A percentile compares a stretch with the other conserved stretches of the same genome.
Conservation (phyloP, 2,329 filamentous ascomycete genomes). For the Hymenotorrendiella dingleyae region DNA sequence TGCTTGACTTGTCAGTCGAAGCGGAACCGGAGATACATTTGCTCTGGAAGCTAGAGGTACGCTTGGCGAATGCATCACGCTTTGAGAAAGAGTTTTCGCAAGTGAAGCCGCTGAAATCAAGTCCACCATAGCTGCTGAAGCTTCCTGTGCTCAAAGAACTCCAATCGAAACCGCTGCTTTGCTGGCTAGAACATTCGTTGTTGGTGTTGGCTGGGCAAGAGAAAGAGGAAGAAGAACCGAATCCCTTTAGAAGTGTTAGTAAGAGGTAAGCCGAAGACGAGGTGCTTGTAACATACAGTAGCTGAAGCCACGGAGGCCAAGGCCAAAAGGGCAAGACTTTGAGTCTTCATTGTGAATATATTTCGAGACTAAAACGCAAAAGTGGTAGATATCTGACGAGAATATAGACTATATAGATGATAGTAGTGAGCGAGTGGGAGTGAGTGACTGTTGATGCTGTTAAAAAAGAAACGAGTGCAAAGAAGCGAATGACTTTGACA, state of each 20-base stretch:
- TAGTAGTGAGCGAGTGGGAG: conserved; percentile 25
- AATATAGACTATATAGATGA: conserved; percentile 13
- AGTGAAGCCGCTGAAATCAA: conserved; percentile 66
- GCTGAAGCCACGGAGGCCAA: conserved; percentile 42
- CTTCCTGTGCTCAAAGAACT: conserved; percentile 51
- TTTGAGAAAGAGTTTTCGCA: conserved; percentile 58
- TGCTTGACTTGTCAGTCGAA: conserved; percentile 37
- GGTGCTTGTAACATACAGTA: conserved; percentile 22
- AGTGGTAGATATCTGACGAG: conserved; percentile 18
- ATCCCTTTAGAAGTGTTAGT: conserved; percentile 33
- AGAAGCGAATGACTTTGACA: conserved; percentile 41
- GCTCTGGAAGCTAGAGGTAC: conserved; percentile 27
- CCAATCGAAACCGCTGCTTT: conserved; percentile 70
- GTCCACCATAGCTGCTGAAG: conserved; percentile 64
- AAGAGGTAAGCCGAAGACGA: not conserved
- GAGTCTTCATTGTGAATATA: conserved; percentile 36
- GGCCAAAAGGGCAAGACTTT: conserved; percentile 35
- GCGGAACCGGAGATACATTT: conserved; percentile 57
- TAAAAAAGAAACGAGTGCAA: conserved; percentile 34
- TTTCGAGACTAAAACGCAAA: conserved; percentile 13
- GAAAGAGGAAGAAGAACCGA: conserved; percentile 52
- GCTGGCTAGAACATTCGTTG: conserved; percentile 70
- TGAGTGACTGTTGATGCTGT: conserved; percentile 9
- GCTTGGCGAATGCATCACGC: conserved; percentile 44
- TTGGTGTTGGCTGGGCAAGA: conserved; percentile 64